Percentiles rank a stretch among this genome's conserved stretches.
phyloP scores from a whole-genome alignment of 106 monocot species.

The Hemerocallis citrina region DNA sequence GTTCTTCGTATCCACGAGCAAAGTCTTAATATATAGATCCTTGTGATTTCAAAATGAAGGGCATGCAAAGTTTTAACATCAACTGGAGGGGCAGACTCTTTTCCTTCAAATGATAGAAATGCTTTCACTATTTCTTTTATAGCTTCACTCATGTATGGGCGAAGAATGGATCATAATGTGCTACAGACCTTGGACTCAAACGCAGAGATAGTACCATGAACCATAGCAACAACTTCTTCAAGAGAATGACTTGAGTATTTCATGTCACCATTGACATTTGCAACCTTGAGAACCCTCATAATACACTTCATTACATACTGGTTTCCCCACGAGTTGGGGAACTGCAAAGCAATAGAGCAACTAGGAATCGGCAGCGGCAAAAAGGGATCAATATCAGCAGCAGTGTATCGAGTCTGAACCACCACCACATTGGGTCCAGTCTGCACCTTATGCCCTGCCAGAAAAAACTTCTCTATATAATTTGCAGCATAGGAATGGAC shows the following conservation, averaged over 20 bases:
- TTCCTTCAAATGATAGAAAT: constrained; percentile 67
- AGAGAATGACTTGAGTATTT: constrained; percentile 89
- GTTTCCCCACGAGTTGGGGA: too few relatives aligned
- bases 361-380: too few relatives aligned
- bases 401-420: too few relatives aligned
- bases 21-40: constrained; percentile 77
- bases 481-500: too few relatives aligned
- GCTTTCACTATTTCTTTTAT: constrained; percentile 86
- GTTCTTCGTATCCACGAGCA: constrained; percentile 91
- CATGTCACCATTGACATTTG: constrained; percentile 60
- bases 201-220: constrained; percentile 63
- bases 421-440: too few relatives aligned
- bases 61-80: constrained; percentile 53
- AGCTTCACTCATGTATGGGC: constrained; percentile 65
- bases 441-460: too few relatives aligned
- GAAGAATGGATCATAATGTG: constrained; percentile 88
- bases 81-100: constrained; percentile 75
- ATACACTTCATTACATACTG: too few relatives aligned
- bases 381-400: too few relatives aligned
- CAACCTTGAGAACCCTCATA: too few relatives aligned
- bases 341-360: too few relatives aligned
- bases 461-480: too few relatives aligned
- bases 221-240: constrained; percentile 89
- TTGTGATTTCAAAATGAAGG: constrained; percentile 89
- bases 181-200: constrained; percentile 76